Evolutionary conservation across 2,329 filamentous ascomycete genomes (phyloP).

Genomic region (Aspergillus intermedius): DNA sequence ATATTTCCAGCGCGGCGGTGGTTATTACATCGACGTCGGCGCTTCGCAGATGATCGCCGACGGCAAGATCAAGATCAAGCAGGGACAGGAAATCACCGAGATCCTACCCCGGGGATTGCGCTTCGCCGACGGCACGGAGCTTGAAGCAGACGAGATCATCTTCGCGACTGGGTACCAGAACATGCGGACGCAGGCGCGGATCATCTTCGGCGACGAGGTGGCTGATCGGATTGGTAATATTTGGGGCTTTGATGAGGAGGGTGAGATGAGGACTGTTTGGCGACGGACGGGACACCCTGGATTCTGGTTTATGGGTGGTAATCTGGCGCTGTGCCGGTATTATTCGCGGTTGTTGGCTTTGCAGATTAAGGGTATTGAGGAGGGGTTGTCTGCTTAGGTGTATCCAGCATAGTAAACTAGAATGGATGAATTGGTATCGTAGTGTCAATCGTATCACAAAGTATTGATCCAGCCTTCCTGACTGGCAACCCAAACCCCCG

Average conservation of each 20-base stretch:
- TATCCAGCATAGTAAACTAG: no score
- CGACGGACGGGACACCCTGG: constrained; percentile 56
- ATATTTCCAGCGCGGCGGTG: constrained; percentile 60
- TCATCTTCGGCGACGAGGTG: constrained; percentile 57
- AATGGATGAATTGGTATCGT: background rate
- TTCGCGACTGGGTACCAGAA: constrained; percentile 57
- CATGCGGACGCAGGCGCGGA: constrained; percentile 57
- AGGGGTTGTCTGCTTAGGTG: constrained; percentile 11
- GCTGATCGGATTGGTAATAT: constrained; percentile 54
- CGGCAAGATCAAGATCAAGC: constrained; percentile 59
- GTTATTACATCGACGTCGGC: constrained; percentile 66
- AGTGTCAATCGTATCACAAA: background rate
- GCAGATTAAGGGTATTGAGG: constrained; percentile 44
- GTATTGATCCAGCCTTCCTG: constrained; percentile 20
- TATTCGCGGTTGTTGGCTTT: constrained; percentile 50
- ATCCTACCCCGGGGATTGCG: constrained; percentile 45
- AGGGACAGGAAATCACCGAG: constrained; percentile 52
- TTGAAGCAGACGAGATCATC: constrained; percentile 60
- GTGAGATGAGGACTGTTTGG: constrained; percentile 56
- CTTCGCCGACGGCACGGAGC: constrained; percentile 52
- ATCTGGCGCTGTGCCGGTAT: constrained; percentile 57
- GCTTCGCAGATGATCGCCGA: constrained; percentile 56
- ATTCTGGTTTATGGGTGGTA: constrained; percentile 63
- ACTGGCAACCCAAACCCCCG: constrained; percentile 25
- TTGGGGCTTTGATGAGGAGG: constrained; percentile 55